Percentiles rank a stretch among this genome's conserved stretches.
Conservation (phyloP, 2,329 filamentous ascomycete species). For the Colletotrichum eleusines region DNA sequence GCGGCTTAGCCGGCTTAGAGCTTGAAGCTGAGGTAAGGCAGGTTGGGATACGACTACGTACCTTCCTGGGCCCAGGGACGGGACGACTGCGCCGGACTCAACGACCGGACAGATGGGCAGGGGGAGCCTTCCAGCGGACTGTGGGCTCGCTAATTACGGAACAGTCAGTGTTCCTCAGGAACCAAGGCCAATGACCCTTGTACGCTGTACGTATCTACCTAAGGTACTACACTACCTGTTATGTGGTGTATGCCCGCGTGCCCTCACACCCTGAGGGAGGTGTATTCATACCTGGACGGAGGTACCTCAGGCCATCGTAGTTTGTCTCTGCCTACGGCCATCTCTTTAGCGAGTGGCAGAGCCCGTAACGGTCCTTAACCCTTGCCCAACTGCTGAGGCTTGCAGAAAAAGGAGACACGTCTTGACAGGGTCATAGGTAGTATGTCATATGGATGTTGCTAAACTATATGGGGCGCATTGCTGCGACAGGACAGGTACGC, state of each 20-base stretch:
- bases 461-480: constrained; percentile 19
- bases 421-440: constrained; percentile 41
- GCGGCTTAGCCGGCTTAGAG: constrained; percentile 16
- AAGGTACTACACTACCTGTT: no score
- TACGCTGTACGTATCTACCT: background rate
- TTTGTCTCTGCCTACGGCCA: constrained; percentile 2
- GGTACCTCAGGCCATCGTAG: background rate
- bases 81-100: constrained; percentile 18
- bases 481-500: constrained; percentile 27
- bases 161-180: constrained; percentile 20
- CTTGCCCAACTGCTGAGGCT: constrained; percentile 27
- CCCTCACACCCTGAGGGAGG: constrained; percentile 2
- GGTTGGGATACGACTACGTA: constrained; percentile 20
- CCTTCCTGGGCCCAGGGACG: background rate
- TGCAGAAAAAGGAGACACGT: constrained; percentile 29
- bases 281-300: background rate
- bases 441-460: constrained; percentile 38
- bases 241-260: background rate
- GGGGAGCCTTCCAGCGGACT: constrained; percentile 23
- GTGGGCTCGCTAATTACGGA: constrained; percentile 36
- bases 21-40: constrained; percentile 21
- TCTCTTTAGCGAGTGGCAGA: constrained; percentile 21
- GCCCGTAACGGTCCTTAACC: constrained; percentile 27
- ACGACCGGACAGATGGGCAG: constrained; percentile 24
- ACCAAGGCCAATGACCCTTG: constrained; percentile 1